phyloP scores from a whole-genome alignment of 768 basidiomycete species.

The Calocera cornea region DNA sequence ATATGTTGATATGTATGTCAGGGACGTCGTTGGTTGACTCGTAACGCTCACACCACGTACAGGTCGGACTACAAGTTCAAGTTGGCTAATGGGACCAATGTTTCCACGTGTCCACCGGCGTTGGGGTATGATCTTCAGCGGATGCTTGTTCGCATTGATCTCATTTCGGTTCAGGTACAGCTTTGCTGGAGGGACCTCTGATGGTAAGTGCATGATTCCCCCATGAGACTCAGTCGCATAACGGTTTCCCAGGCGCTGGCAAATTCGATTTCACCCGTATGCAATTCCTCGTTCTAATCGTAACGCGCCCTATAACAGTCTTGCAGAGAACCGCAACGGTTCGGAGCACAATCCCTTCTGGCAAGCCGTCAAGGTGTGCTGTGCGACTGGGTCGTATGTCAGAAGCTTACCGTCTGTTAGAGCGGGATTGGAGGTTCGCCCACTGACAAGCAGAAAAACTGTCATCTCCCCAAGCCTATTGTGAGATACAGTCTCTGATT shows the following conservation, averaged over 20 bases:
- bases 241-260: conserved; percentile 37
- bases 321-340: conserved; percentile 11
- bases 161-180: conserved; percentile 38
- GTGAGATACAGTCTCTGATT: conserved; percentile 51
- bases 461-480: conserved; percentile 68
- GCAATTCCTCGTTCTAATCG: neutral
- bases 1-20: conserved; percentile 47
- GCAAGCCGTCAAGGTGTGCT: conserved; percentile 43
- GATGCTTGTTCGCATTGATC: neutral
- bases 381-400: too few species aligned
- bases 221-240: neutral
- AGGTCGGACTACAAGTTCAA: conserved; percentile 54
- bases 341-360: conserved; percentile 56
- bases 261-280: conserved; percentile 53
- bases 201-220: neutral
- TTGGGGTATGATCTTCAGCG: conserved; percentile 33
- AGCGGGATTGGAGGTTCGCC: conserved; percentile 55
- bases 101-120: conserved; percentile 64
- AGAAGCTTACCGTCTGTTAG: conserved; percentile 17
- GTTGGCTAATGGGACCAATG: conserved; percentile 51
- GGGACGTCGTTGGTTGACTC: conserved; percentile 16
- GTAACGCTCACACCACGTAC: neutral
- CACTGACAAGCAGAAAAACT: conserved; percentile 45
- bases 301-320: neutral
- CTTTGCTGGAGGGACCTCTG: neutral